Percentiles rank a stretch among this genome's conserved stretches.
Conservation (phyloP, 2,329 filamentous ascomycete genomes). For the Colletotrichum euphorbiae region DNA sequence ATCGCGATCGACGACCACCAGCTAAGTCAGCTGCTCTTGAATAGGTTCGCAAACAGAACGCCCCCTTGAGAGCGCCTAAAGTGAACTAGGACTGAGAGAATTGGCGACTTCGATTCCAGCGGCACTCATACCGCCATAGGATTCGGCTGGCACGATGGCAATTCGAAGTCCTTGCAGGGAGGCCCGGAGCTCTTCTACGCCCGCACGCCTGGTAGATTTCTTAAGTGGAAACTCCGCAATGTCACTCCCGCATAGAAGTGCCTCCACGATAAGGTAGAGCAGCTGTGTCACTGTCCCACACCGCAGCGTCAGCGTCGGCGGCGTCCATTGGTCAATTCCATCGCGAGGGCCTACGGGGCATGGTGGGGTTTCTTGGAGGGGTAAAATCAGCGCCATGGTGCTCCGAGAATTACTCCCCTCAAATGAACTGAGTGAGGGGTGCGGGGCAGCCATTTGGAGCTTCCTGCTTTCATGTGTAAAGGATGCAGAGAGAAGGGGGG, state of each 20-base stretch:
- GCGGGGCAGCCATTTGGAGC: slow-evolving; percentile 29
- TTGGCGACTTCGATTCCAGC: too few species aligned
- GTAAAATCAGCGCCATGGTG: neutral
- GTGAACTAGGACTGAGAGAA: neutral
- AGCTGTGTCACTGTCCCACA: neutral
- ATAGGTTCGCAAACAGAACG: neutral
- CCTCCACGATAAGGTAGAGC: neutral
- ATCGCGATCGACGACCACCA: neutral
- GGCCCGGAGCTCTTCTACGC: too few species aligned
- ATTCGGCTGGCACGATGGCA: neutral
- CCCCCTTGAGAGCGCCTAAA: neutral
- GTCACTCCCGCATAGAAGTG: neutral
- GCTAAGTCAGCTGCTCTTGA: neutral
- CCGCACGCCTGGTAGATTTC: too few species aligned
- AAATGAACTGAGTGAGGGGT: neutral
- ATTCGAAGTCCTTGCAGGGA: neutral
- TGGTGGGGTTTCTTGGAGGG: slow-evolving; percentile 24
- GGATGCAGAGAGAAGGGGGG: neutral
- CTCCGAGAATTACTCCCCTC: slow-evolving; percentile 24
- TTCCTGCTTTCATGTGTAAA: slow-evolving; percentile 9
- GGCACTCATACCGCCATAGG: neutral
- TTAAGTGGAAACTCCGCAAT: too few species aligned
- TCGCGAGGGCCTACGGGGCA: neutral
- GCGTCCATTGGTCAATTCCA: slow-evolving; percentile 32
- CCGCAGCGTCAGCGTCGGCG: neutral